phyloP scores from a whole-genome alignment of 208 protist species.

The Leptomonas pyrrhocoris region DNA sequence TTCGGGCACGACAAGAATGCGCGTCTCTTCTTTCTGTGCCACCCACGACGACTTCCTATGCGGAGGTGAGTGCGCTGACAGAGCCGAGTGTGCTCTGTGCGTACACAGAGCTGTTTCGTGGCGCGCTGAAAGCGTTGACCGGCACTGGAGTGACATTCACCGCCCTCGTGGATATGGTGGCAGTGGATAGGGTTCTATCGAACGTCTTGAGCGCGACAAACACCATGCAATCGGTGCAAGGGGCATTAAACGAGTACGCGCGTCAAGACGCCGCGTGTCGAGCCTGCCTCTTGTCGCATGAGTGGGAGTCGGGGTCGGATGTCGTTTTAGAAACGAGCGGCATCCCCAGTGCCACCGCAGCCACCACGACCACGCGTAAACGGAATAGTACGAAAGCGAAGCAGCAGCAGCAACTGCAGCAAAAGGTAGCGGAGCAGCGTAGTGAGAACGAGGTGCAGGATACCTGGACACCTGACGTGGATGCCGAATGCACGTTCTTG shows the following conservation, averaged over 20 bases:
- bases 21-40: not conserved
- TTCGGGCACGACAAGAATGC: not conserved
- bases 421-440: not conserved
- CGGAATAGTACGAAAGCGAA: not conserved
- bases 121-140: constrained; percentile 7
- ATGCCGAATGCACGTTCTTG: not conserved
- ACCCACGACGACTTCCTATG: too few relatives aligned
- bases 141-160: not conserved
- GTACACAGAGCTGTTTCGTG: constrained; percentile 17
- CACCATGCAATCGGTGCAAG: not conserved
- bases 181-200: not conserved
- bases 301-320: not conserved
- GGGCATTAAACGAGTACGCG: constrained; percentile 4
- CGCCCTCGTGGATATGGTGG: not conserved
- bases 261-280: constrained; percentile 12
- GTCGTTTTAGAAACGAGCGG: not conserved
- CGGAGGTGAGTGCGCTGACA: constrained; percentile 13
- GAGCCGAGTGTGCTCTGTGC: constrained; percentile 18
- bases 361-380: not conserved
- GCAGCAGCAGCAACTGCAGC: not conserved
- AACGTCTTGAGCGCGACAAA: constrained; percentile 5
- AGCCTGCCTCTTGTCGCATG: not conserved
- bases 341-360: not conserved
- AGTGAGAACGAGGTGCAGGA: not conserved
- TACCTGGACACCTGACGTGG: not conserved